Conservation (phyloP, 2,329 filamentous ascomycete species). For the Hortaea sp. region DNA sequence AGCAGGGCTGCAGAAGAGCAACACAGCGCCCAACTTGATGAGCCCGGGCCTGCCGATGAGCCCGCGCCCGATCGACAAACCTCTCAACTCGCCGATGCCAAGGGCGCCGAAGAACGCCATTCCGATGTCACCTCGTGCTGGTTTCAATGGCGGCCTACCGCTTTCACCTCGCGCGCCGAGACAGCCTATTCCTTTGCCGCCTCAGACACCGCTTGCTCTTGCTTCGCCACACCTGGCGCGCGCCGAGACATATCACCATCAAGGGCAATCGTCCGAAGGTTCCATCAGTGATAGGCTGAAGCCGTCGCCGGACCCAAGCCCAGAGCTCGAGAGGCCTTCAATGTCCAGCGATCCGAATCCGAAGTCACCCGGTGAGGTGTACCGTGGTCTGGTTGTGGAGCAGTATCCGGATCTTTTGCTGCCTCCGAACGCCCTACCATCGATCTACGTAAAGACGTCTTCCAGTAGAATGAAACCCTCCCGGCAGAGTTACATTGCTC, state of each 20-base stretch:
- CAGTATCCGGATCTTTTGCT: conserved; percentile 80
- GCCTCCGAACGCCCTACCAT: conserved; percentile 77
- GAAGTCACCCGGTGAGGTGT: conserved; percentile 44
- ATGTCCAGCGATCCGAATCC: conserved; percentile 15
- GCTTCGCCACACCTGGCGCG: conserved; percentile 39
- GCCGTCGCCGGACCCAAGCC: conserved; percentile 13
- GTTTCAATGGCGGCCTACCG: conserved; percentile 39
- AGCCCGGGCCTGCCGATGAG: conserved; percentile 56
- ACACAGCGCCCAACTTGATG: conserved; percentile 40
- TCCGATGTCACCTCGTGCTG: conserved; percentile 54
- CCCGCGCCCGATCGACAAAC: conserved; percentile 50
- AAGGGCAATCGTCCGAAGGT: conserved; percentile 13
- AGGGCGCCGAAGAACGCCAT: conserved; percentile 52
- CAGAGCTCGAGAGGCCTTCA: conserved; percentile 17
- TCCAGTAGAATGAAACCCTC: conserved; percentile 94
- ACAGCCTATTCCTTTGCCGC: conserved; percentile 62
- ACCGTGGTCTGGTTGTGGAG: conserved; percentile 68
- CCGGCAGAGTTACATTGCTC: conserved; percentile 68
- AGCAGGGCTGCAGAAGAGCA: conserved; percentile 15
- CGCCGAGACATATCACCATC: conserved; percentile 26
- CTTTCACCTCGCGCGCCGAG: conserved; percentile 65
- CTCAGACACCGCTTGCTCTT: conserved; percentile 57
- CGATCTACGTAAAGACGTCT: conserved; percentile 75
- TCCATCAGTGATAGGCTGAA: conserved; percentile 14
- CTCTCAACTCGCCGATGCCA: conserved; percentile 49